Evolutionary conservation across 345 rosid species (phyloP), one percentile per base, ranked within the genome.

Genomic region (Arabis hirsuta): DNA sequence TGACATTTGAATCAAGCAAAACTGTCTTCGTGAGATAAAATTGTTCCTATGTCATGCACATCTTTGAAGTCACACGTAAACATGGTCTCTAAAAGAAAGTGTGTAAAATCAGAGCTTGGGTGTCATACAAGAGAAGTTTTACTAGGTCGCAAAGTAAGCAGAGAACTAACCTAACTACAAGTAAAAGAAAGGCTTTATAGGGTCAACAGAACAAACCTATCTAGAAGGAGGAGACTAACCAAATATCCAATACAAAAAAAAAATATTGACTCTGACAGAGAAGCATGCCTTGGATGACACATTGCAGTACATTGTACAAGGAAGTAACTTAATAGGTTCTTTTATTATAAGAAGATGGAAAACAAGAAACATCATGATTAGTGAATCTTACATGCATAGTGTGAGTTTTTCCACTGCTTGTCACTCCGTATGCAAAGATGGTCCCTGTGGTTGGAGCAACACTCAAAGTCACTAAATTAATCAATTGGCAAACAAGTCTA

Each of bases 361-460:
- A 60, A 51, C 14, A 74, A 32, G 12, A 26, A 22, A 45, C 26
- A 12, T 54, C 53, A 44, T 67, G 55, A 69, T 29, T 55, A 38
- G 62, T 34, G 58, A 73, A 72, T 72, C 96, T 89, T 80, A 95
- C 99, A 84, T 91, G 97, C 99, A 95, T 95, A 7, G 99, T 91
- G 71, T 95, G 99, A 74, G 99, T 95, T 80, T 91, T 95, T 75
- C 99, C 99, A 74, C 99, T 95, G 85, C 99, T 95, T 60, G 99
- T 95, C 78, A 95, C 96, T 41, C 99, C 99, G 65, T 95, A 95
- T 63, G 99, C 99, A 79, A 91, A 95, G 69, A 95, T 91, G 41
- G 99, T 95, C 71, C 97, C 99, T 91, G 83, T 55, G 58, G 76
- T 34, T 53, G 68, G 60, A 79, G 44, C 59, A 52, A 73, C 58